Evolutionary conservation across 768 basidiomycete genomes (phyloP).

Genomic region (Boletus sp.): DNA sequence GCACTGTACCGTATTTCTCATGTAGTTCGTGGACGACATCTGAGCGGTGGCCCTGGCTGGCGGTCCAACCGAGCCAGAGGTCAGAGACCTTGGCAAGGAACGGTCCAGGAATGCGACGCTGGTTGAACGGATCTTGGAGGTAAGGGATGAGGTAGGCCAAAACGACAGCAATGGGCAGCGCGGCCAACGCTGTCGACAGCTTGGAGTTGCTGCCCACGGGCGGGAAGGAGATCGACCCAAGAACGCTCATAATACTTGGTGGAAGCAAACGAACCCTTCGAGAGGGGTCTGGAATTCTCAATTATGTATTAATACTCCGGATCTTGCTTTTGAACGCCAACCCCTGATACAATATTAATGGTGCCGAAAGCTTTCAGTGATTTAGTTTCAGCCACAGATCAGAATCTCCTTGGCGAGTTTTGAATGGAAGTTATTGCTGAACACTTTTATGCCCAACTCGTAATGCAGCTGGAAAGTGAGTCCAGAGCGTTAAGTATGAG

Average conservation of each 20-base stretch:
- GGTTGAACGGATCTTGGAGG: constrained; percentile 55
- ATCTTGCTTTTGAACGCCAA: constrained; percentile 1
- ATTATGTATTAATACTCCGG: background rate
- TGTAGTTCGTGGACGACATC: constrained; percentile 74
- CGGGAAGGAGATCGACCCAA: constrained; percentile 10
- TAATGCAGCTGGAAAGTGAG: no score
- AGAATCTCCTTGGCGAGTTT: no score
- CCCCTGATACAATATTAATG: no score
- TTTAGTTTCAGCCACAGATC: no score
- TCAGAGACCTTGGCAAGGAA: constrained; percentile 69
- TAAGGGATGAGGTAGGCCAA: constrained; percentile 44
- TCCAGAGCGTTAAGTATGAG: no score
- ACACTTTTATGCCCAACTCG: no score
- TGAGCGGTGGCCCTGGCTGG: constrained; percentile 70
- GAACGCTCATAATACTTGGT: constrained; percentile 18
- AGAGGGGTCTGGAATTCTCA: background rate
- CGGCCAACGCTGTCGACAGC: constrained; percentile 5
- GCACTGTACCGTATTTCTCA: constrained; percentile 60
- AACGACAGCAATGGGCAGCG: constrained; percentile 18
- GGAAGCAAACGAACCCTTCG: constrained; percentile 3
- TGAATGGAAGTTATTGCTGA: no score
- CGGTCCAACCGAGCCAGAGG: constrained; percentile 66
- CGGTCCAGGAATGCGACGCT: constrained; percentile 67
- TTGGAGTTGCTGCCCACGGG: background rate
- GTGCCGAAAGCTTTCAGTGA: no score